Conservation (phyloP, 208 protist genomes). For the Trypanosomatidae sp. region DNA sequence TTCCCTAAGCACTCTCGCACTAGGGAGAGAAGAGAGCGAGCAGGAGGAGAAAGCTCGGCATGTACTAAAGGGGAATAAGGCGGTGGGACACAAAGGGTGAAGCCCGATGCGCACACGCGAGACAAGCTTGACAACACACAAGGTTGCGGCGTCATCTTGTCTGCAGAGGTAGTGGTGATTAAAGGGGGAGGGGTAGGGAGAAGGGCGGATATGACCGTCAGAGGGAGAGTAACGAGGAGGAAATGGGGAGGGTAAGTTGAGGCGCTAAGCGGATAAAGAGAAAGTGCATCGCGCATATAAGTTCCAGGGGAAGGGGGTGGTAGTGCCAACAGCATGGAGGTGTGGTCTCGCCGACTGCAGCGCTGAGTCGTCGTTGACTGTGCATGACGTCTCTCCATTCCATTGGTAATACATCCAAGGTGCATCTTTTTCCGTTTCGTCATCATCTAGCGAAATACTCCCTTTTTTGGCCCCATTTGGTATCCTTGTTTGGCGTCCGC, state of each 20-base stretch:
- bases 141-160: neutral
- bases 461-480: neutral
- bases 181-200: neutral
- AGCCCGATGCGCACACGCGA: neutral
- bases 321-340: neutral
- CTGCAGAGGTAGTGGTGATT: neutral
- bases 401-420: neutral
- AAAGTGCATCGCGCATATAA: neutral
- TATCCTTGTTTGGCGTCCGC: neutral
- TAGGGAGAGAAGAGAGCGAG: neutral
- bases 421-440: neutral
- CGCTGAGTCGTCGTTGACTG: neutral
- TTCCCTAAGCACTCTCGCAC: neutral
- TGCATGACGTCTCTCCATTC: neutral
- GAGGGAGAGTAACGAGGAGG: neutral
- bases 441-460: neutral
- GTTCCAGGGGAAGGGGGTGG: neutral
- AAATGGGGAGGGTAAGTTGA: neutral
- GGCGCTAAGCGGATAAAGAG: neutral
- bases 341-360: slow-evolving; percentile 1
- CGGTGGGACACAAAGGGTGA: neutral
- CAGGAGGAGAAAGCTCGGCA: neutral
- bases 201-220: neutral
- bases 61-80: neutral
- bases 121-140: neutral